Evolutionary conservation across 768 basidiomycete species (phyloP), one percentile per base, ranked within the genome.

Genomic region (Pisolithus microcarpus): DNA sequence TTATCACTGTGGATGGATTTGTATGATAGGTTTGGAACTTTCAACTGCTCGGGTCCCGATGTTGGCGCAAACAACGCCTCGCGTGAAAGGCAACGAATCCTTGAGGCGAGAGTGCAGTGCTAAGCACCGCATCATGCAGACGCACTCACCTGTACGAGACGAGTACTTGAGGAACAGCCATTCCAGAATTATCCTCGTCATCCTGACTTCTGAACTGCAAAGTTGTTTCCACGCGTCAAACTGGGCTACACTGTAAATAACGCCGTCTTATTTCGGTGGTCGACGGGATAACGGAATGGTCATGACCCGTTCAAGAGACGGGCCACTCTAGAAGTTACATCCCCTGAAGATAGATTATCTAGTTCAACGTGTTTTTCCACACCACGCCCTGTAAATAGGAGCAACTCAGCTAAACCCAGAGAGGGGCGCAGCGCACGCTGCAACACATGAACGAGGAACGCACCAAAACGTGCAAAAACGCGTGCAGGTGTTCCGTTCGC

Each of bases 401-500:
- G 7, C 16, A 23, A 55, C 42, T 57, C 55, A 51, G 59, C 42
- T 53, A 34, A 48, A 43, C 5, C 34, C 13, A 34, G 34, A 34
- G 11, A 34, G 34, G 34, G 34, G 34, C 34, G 13, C 34, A 34
- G 34, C 34, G 52, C 39, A 50, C 28, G 30, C 15, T 13, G 38
- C 50, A 53, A 44, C 48, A 53, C 46, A 43, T 34, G 39, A 53
- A 57, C 38, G 43, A 48, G 52, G 43, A 67, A 65, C 87, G 66
- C 70, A 92, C 90, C 89, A 63, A 88, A 92, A 61, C 90, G 75
- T 48, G 86, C 89, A 76, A 91, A 92, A 43, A 79, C 80, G 62
- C 90, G 76, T 54, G 88, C 88, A 36, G 87, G 87, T 7, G 87
- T 89, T 36, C 82, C 86, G 48, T 71, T 72, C 15, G 87, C 90